These are phyloP conservation scores for Suhomyces vadensis DNA, from an alignment of 805 yeast genomes.

Conservation along the genomic window DNA sequence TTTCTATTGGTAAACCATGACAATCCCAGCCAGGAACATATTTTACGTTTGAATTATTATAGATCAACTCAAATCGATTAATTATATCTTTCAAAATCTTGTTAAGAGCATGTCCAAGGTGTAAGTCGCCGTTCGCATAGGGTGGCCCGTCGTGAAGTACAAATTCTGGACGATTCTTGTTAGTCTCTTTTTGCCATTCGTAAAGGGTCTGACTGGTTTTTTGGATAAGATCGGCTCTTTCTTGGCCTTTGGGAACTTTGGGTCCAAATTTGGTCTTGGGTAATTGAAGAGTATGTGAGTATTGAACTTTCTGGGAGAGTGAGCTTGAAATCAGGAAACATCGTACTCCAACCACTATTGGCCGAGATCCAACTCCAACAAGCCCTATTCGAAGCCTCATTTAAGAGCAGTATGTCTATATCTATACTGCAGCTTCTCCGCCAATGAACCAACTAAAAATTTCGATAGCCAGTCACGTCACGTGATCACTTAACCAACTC, in stretches of 20 bases:
- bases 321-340: background rate
- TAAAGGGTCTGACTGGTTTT: slow-evolving; percentile 63
- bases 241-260: slow-evolving; percentile 51
- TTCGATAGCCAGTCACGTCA: background rate
- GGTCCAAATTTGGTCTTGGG: slow-evolving; percentile 63
- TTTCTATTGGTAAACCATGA: slow-evolving; percentile 95
- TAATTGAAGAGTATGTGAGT: slow-evolving; percentile 55
- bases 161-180: slow-evolving; percentile 33
- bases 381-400: background rate
- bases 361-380: background rate
- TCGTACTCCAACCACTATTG: background rate
- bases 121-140: slow-evolving; percentile 93
- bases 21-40: slow-evolving; percentile 98
- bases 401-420: background rate
- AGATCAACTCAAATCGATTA: slow-evolving; percentile 63
- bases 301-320: slow-evolving; percentile 17
- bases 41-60: slow-evolving; percentile 57
- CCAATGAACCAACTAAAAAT: slow-evolving; percentile 1
- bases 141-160: slow-evolving; percentile 97
- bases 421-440: background rate
- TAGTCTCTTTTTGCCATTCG: slow-evolving; percentile 46
- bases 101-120: slow-evolving; percentile 89
- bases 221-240: slow-evolving; percentile 43
- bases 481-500: no score
- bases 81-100: slow-evolving; percentile 87